Evolutionary conservation across 2,329 filamentous ascomycete species (phyloP).

Genomic region (Geoglossum cookeanum): DNA sequence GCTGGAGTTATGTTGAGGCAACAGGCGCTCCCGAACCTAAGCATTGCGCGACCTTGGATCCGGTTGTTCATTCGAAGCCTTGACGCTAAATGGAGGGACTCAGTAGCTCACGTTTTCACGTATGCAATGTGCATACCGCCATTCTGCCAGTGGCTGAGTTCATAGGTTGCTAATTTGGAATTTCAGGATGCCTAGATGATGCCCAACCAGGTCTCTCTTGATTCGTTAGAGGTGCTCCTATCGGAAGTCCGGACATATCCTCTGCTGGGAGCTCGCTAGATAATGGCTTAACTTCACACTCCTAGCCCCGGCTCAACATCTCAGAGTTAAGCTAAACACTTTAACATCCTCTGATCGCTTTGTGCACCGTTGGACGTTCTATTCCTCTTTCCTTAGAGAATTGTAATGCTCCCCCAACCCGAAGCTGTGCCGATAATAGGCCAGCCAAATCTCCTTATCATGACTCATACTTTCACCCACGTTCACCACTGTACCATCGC

Average conservation of each 20-base stretch:
- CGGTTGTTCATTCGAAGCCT: background rate
- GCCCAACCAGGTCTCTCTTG: too few species aligned
- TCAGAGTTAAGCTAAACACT: too few species aligned
- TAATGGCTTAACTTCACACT: background rate
- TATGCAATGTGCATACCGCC: too few species aligned
- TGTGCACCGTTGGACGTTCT: constrained; percentile 7
- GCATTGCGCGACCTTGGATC: background rate
- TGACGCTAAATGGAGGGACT: background rate
- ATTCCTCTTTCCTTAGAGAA: constrained; percentile 36
- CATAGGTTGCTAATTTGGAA: too few species aligned
- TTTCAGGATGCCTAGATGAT: too few species aligned
- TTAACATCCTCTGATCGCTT: background rate
- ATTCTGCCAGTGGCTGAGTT: too few species aligned
- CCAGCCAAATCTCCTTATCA: constrained; percentile 61
- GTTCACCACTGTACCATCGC: constrained; percentile 58
- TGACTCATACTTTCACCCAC: constrained; percentile 33
- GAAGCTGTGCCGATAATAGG: constrained; percentile 87
- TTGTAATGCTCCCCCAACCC: constrained; percentile 97
- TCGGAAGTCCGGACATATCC: too few species aligned
- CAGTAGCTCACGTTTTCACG: background rate
- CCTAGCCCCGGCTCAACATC: background rate
- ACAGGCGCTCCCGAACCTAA: background rate
- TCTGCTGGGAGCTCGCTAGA: background rate
- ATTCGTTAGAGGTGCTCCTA: background rate
- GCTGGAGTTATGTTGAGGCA: background rate